Evolutionary conservation across 2,329 filamentous ascomycete species (phyloP), one percentile per base, ranked within the genome.

Genomic region (Aspergillus unguis): DNA sequence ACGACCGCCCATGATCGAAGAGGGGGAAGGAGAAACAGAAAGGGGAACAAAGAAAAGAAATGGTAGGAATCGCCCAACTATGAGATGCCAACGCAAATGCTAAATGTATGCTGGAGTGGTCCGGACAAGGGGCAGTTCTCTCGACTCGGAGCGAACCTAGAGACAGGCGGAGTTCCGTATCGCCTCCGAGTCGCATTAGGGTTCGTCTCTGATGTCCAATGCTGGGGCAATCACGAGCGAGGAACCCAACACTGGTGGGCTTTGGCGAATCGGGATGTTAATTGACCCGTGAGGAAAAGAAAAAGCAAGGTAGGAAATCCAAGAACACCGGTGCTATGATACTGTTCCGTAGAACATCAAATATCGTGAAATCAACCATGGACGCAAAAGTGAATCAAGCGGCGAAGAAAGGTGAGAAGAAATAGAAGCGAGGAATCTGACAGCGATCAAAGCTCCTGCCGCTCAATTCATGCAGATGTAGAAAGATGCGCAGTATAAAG

Each of bases 301-400:
- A 44, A 40, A 44, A 46, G 42, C 40, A 54, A 52, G 41, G 46
- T 36, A 41, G 44, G 51, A 43, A 52, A 54, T 53, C 55, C 61
- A 58, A 58, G 50, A 58, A 58, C 54, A 56, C 62, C 59, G 52
- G 45, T 48, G 56, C 53, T 52, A 50, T 58, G 57, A 58, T 44
- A 58, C 49, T 55, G 57, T 55, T 56, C 50, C 48, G 50, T 47
- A 27, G 40, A 53, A 50, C 45, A 57, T 55, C 31, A 49, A 55
- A 44, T 53, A 56, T 46, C 49, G 50, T 35, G 45, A 51, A 52
- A 35, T 54, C 52, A 53, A 58, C 47, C 53, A 52, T 49, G 54
- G 53, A 50, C 52, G 53, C 26, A 55, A 33, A 48, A 53, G 54
- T 53, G 44, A 56, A 57, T 52, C 58, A 61, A 54, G 42, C 17